These are phyloP conservation scores for Rosa persica DNA, from an alignment of 306 rosid species.

Conservation along the genomic window DNA sequence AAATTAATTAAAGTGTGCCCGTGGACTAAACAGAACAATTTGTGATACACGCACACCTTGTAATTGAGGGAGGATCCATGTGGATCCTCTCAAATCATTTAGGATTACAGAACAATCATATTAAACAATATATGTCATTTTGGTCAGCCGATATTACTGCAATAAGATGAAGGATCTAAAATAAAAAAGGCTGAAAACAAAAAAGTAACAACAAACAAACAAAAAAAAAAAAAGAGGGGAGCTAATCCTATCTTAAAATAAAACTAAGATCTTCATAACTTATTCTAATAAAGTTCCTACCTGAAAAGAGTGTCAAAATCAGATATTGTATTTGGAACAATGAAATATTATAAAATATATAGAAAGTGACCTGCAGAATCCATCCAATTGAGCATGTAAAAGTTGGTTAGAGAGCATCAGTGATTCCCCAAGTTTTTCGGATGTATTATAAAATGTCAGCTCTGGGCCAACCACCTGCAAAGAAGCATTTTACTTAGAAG, in stretches of 20 bases:
- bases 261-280: background rate
- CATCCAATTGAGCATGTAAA: constrained; percentile 87
- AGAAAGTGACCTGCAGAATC: constrained; percentile 67
- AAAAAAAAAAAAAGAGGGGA: background rate
- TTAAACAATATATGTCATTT: background rate
- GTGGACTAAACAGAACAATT: background rate
- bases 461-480: constrained; percentile 90
- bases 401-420: constrained; percentile 70
- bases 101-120: background rate
- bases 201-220: too few species aligned
- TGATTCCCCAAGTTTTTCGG: constrained; percentile 67
- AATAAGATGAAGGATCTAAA: background rate
- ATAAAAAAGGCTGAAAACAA: too few species aligned
- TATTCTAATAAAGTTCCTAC: background rate
- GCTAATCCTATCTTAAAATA: background rate
- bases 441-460: constrained; percentile 81
- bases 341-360: background rate
- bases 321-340: background rate
- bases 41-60: background rate
- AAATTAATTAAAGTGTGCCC: background rate
- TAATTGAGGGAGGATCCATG: background rate
- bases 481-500: constrained; percentile 22
- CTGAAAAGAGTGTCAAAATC: background rate
- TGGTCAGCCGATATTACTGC: background rate
- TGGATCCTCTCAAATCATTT: background rate